Evolutionary conservation across 2,329 filamentous ascomycete genomes (phyloP), one percentile per base, ranked within the genome.

Genomic region (Pseudocercospora cruenta): DNA sequence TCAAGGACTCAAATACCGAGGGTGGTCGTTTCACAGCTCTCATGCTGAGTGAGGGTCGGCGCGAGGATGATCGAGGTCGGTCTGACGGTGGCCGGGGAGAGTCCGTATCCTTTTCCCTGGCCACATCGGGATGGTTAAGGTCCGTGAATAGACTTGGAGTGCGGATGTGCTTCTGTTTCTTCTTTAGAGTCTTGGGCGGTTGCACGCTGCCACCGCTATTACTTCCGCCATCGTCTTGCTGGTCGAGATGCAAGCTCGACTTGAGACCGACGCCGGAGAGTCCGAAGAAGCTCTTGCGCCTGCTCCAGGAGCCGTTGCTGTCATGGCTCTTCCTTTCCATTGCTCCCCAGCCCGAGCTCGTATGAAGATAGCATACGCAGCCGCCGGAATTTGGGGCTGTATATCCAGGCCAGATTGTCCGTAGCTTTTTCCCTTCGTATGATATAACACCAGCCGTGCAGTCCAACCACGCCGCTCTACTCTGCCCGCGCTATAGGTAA

Each of bases 1-100:
- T 82, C 59, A 88, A 77, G 1, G 87, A 88, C 45, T 85, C 86
- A 74, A 89, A 88, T 26, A 88, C 80, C 3, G 87, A 88, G 21
- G 73, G 65, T n/a, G 80, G 78, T 10, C 84, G 81, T 68, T 70
- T 72, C 39, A 69, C 59, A 47, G 63, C 67, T 19, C 67, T 70
- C 58, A 73, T 67, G 64, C 69, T 74, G 58, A 78, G 61, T 21
- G 73, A 72, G 12, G 76, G 75, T 49, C 75, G 67, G 19, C 72
- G 69, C 22, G 71, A 65, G 58, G 65, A 64, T 43, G 58, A 33
- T 39, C 60, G 60, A 58, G 72, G 70, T 45, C 73, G 69, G 19
- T 72, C 71, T 26, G 70, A 68, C 31, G 55, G 28, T 26, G 67
- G 60, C 24, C 65, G 61, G 54, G 69, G 65, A 53, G 69, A 66